Evolutionary conservation across 192 early-diverging fungal genomes (phyloP).

Genomic region (Dissophora globulifera): DNA sequence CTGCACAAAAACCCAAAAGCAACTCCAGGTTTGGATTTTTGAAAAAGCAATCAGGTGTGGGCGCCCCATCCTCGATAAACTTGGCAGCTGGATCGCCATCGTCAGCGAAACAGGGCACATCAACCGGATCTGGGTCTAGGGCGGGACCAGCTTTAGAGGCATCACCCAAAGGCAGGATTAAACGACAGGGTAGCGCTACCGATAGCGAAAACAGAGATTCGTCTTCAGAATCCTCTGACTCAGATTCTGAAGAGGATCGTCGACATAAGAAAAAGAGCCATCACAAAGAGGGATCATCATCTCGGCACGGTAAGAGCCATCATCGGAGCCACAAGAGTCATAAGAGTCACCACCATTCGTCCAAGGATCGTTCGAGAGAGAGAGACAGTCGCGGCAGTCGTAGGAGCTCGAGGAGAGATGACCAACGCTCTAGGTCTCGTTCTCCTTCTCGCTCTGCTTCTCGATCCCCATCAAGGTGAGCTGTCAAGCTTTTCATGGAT

Average conservation of each 20-base stretch:
- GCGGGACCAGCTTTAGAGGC: neutral
- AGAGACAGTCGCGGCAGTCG: constrained; percentile 2
- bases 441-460: constrained; percentile 8
- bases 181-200: constrained; percentile 10
- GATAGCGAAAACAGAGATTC: constrained; percentile 9
- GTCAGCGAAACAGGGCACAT: neutral
- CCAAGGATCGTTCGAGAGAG: constrained; percentile 15
- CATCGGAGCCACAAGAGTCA: constrained; percentile 4
- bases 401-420: neutral
- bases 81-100: neutral
- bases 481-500: neutral
- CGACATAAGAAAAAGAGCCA: neutral
- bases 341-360: neutral
- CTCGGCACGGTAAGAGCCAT: constrained; percentile 16
- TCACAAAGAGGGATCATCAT: constrained; percentile 16
- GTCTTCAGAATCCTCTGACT: constrained; percentile 4
- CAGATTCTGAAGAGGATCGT: constrained; percentile 23
- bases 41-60: constrained; percentile 3
- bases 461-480: constrained; percentile 20
- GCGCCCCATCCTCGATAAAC: constrained; percentile 1
- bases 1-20: constrained; percentile 23
- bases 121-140: neutral
- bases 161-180: constrained; percentile 1
- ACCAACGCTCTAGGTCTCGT: neutral
- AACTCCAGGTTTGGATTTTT: constrained; percentile 39